Percentiles rank a stretch among this genome's conserved stretches.
phyloP scores from a whole-genome alignment of 2,329 filamentous ascomycete species.

The Arthroderma uncinatum region DNA sequence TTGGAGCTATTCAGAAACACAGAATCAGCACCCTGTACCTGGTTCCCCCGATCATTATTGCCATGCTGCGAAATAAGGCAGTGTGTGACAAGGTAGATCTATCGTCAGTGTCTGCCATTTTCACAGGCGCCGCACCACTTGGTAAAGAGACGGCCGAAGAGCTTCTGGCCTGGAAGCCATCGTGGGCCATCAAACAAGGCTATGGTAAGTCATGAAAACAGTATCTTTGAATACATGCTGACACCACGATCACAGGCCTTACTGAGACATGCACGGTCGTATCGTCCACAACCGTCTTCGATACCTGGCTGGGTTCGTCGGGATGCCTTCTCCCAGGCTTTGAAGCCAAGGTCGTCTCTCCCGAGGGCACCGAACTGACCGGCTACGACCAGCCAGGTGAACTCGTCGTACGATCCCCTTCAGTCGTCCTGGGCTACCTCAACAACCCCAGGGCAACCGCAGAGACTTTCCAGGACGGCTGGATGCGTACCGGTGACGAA shows the following conservation, averaged over 20 bases:
- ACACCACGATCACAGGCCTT: conserved; percentile 44
- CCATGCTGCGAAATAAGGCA: conserved; percentile 55
- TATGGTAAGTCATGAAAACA: conserved; percentile 45
- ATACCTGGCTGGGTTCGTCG: conserved; percentile 60
- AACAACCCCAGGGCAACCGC: conserved; percentile 73
- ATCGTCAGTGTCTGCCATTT: conserved; percentile 52
- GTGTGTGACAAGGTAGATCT: conserved; percentile 58
- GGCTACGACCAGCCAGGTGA: conserved; percentile 67
- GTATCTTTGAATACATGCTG: conserved; percentile 1
- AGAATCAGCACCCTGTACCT: conserved; percentile 58
- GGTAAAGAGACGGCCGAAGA: conserved; percentile 61
- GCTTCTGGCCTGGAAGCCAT: conserved; percentile 50
- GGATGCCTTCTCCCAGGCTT: conserved; percentile 57
- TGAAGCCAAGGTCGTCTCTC: conserved; percentile 54
- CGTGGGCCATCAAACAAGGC: conserved; percentile 57
- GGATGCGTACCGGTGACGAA: conserved; percentile 80
- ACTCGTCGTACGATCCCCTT: conserved; percentile 64
- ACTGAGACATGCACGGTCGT: conserved; percentile 69
- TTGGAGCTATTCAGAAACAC: conserved; percentile 55
- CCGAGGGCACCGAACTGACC: conserved; percentile 59
- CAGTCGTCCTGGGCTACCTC: conserved; percentile 70
- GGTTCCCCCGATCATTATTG: conserved; percentile 71
- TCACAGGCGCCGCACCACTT: conserved; percentile 67
- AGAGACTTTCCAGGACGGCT: conserved; percentile 70
- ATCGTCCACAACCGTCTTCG: conserved; percentile 43